Base-by-base conservation (phyloP, 768 basidiomycete genomes). In the Trametes sanguinea region DNA sequence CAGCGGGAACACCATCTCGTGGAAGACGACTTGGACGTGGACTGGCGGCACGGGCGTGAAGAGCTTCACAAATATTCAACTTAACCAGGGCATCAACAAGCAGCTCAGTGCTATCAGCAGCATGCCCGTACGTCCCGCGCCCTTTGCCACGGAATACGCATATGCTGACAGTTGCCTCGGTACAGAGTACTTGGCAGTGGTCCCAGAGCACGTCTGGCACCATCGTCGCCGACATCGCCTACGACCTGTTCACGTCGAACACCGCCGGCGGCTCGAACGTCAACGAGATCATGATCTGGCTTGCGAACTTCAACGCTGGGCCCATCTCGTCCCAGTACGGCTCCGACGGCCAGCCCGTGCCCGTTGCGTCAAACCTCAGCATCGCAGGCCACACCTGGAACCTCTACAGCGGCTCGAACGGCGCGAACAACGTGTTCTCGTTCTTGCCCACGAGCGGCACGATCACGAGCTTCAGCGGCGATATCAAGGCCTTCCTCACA, bases 241-340 rank as follows among this genome's bases (percentile, higher is more conserved):
- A 79, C 61, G 87, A 89, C 63, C 61, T 88, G 1, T 89, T 89
- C 76, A 88, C 86, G 0, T 81, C 86, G 2, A 67, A 67, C 61
- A 74, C 75, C 4, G 44, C 83, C 39, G 81, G 81, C 1, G 86
- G 86, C 35, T 71, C 77, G 42, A 78, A 78, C 54, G 62, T 65
- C 35, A 67, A 75, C 62, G 80, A 81, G 62, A 77, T 87, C 65
- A 89, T 89, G 87, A 72, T 89, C 61, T 88, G 87, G 87, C 79
- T 87, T 13, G 85, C 78, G 0, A 84, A 81, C 67, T 78, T 72
- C 75, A 81, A 82, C 64, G 80, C 85, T 3, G 79, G 79, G 2
- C 87, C 87, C 1, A 86, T 88, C 62, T 84, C 84, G 13, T 72
- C 75, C 17, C 17, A 64, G 0, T 88, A 85, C 69, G 72, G 73